phyloP scores from a whole-genome alignment of 441 rosid genomes.

The Croton laevigatus region DNA sequence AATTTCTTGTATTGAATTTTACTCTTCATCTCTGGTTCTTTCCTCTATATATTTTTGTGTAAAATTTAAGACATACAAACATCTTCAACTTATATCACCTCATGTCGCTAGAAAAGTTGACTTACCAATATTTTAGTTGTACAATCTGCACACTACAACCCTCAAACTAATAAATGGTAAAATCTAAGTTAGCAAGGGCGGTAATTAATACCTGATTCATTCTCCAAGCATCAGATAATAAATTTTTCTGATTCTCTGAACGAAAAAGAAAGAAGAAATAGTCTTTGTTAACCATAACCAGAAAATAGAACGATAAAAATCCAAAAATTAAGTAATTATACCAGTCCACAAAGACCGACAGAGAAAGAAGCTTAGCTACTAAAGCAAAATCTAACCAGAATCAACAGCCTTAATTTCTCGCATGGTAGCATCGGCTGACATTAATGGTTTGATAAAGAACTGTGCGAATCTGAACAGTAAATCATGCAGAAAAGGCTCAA shows the following conservation, averaged over 20 bases:
- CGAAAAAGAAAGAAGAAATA: conserved; percentile 12
- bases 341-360: neutral
- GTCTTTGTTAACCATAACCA: neutral
- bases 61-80: neutral
- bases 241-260: conserved; percentile 87
- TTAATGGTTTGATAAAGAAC: conserved; percentile 84
- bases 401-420: conserved; percentile 94
- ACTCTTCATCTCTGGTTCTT: neutral
- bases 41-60: neutral
- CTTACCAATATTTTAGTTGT: neutral
- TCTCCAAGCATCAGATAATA: conserved; percentile 82
- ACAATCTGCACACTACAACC: neutral
- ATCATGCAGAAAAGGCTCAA: conserved; percentile 20
- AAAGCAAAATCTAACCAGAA: conserved; percentile 54
- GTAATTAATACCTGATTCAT: conserved; percentile 61
- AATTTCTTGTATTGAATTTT: neutral
- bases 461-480: conserved; percentile 66
- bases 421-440: conserved; percentile 88
- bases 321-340: neutral
- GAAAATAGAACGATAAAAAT: neutral
- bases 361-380: conserved; percentile 9
- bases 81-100: conserved; percentile 3
- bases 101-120: neutral
- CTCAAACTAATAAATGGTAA: neutral
- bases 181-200: neutral